Evolutionary conservation across 495 filamentous ascomycete genomes (phyloP), one percentile per base, ranked within the genome.

Genomic region (Trichodelitschia bisporula): DNA sequence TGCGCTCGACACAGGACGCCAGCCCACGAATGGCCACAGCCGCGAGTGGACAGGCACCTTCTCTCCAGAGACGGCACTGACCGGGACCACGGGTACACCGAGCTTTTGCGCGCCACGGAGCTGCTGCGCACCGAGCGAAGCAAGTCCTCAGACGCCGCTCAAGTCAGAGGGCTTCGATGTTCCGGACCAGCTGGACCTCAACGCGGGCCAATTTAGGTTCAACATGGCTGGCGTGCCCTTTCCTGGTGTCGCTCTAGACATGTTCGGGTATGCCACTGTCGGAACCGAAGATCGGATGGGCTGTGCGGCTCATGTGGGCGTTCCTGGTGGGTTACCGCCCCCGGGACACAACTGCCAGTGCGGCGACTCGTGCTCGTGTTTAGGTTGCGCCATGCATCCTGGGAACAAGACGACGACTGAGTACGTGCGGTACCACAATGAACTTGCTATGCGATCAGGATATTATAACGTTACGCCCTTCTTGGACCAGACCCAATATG

Each of bases 311-410:
- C 15, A 4, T 20, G 29, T 17, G 13, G 14, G 18, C 30, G 8
- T 8, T 24, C 21, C 12, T 8, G 12, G 21, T 12, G 8, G 8
- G 21, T 8, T 8, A 8, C 21, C 21, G 21, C 8, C 8, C 21
- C 21, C 35, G 10, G 30, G 36, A 15, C 44, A 43, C 31, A 40
- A 42, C 21, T 48, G 45, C 23, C 32, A 40, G 23, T 48, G 45
- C 29, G 45, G 45, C 2, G 40, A 45, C 17, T 18, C 13, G 8
- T 48, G 45, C 26, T 35, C 20, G 9, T 48, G 45, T 28, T 37
- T 48, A 24, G 45, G 40, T 4, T 48, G 45, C 29, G 39, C 40
- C 4, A 36, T 38, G 5, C 45, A 48, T 27, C 45, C 45, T 4
- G 31, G 39, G 21, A 48, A 48, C 23, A 33, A 33, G 2, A 44